phyloP scores from a whole-genome alignment of 441 rosid species.

The Macaranga tanarius region DNA sequence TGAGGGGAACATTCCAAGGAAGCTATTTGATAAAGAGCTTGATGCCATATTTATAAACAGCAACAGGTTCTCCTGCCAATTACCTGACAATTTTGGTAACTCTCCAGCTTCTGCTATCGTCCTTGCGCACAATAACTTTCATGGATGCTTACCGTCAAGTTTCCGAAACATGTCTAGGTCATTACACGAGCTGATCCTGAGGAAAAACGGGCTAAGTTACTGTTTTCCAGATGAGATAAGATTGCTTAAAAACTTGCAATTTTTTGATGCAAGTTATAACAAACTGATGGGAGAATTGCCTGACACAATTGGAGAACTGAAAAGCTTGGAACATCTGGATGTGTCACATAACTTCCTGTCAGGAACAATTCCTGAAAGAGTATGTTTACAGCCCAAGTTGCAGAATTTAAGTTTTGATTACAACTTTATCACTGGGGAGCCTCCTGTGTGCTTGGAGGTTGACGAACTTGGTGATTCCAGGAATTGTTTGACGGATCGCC shows the following conservation, averaged over 20 bases:
- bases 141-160: constrained; percentile 77
- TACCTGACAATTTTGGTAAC: constrained; percentile 80
- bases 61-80: constrained; percentile 67
- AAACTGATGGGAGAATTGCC: constrained; percentile 70
- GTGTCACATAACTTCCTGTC: constrained; percentile 69
- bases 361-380: constrained; percentile 62
- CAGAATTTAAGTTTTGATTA: constrained; percentile 64
- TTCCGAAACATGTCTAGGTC: constrained; percentile 67
- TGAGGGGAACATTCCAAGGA: constrained; percentile 73
- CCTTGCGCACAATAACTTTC: constrained; percentile 70
- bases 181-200: constrained; percentile 62
- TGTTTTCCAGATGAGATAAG: constrained; percentile 78
- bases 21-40: constrained; percentile 66
- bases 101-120: constrained; percentile 90
- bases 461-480: constrained; percentile 52
- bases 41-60: constrained; percentile 83
- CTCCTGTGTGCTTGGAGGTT: constrained; percentile 58
- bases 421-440: constrained; percentile 75
- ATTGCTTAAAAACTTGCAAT: constrained; percentile 60
- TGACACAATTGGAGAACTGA: constrained; percentile 52
- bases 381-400: constrained; percentile 66
- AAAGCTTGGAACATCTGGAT: constrained; percentile 59
- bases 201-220: constrained; percentile 67
- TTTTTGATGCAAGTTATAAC: constrained; percentile 68
- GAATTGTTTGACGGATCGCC: constrained; percentile 70